Base-by-base conservation (phyloP, 192 early-diverging fungal genomes). In the Mortierella hygrophila region DNA sequence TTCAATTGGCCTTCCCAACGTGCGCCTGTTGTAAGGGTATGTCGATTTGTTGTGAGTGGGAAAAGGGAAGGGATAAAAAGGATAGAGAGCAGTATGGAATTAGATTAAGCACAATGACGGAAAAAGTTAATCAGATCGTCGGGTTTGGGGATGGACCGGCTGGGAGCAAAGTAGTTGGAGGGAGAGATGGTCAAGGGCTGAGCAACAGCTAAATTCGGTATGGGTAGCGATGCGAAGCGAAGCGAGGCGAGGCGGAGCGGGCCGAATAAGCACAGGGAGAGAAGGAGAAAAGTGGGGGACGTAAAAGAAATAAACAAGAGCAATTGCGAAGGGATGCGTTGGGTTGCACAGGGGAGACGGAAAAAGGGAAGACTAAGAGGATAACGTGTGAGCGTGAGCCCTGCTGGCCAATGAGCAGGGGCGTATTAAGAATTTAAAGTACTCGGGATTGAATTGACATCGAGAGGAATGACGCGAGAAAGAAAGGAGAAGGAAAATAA, bases 1-100 rank as follows among this genome's bases (percentile, higher is more conserved):
- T 86, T 86, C 38, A 86, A 54, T 46, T 86, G 84, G 5, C 84
- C 84, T 78, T 86, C 84, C 84, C 79, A 86, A 21, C 84, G 84
- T 1, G 78, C 52, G 18, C 83, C 83, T 85, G 60, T 72, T 15
- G 54, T 65, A n/a, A 55, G 41, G 41, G 52, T 40, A 47, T 70
- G 21, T 68, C 20, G 38, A 10, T 21, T 37, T 52, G 49, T 52
- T 52, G 20, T 52, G 49, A 16, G 49, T 52, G 49, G 18, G 49
- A 52, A 26, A 52, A n/a, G 13, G 68, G 57, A 18, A 40, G 15
- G n/a, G 54, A 69, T 29, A 70, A 35, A 35, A 35, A 49, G 23
- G 38, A 74, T 20, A 26, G 4, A 37, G 11, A 69, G 72, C 20
- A 68, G 76, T n/a, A 1, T 38, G 23, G 52, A 35, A 68, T 38